Percentiles rank a stretch among this genome's conserved stretches.
Evolutionary conservation across 2,329 filamentous ascomycete genomes (phyloP).

Genomic region (Metarhizium robertsii): DNA sequence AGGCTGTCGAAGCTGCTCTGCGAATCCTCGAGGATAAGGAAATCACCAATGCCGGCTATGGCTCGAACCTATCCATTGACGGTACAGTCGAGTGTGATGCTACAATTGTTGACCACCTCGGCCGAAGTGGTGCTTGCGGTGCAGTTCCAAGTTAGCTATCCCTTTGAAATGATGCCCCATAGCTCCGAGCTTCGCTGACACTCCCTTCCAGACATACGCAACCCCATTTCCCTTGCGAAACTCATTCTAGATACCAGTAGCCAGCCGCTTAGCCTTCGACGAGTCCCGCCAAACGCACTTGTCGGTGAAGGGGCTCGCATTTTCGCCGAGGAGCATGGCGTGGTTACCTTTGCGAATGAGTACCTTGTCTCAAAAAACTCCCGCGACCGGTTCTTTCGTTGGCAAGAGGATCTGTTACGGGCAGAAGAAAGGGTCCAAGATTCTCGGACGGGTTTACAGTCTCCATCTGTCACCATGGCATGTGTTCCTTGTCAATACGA

Average conservation of each 20-base stretch:
- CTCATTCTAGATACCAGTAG: conserved; percentile 70
- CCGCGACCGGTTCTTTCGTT: conserved; percentile 67
- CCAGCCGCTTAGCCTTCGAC: conserved; percentile 67
- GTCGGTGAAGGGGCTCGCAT: conserved; percentile 76
- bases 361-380: conserved; percentile 72
- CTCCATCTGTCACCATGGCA: conserved; percentile 8
- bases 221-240: conserved; percentile 82
- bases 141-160: conserved; percentile 69
- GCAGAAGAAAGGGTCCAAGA: conserved; percentile 39
- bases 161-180: not conserved
- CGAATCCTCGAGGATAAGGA: conserved; percentile 84
- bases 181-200: not conserved
- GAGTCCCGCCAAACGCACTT: conserved; percentile 87
- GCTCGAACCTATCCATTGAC: conserved; percentile 87
- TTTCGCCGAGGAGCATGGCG: conserved; percentile 75
- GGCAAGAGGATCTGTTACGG: conserved; percentile 63
- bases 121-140: conserved; percentile 86
- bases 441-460: conserved; percentile 9
- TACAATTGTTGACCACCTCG: conserved; percentile 81
- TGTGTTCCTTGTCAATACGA: conserved; percentile 24
- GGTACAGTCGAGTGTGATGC: conserved; percentile 93
- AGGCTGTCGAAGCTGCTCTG: conserved; percentile 85
- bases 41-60: conserved; percentile 93
- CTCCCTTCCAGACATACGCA: conserved; percentile 64
- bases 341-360: conserved; percentile 65